Evolutionary conservation across 352 stramenopile species (phyloP).

Genomic region (Phytophthora tubulina): DNA sequence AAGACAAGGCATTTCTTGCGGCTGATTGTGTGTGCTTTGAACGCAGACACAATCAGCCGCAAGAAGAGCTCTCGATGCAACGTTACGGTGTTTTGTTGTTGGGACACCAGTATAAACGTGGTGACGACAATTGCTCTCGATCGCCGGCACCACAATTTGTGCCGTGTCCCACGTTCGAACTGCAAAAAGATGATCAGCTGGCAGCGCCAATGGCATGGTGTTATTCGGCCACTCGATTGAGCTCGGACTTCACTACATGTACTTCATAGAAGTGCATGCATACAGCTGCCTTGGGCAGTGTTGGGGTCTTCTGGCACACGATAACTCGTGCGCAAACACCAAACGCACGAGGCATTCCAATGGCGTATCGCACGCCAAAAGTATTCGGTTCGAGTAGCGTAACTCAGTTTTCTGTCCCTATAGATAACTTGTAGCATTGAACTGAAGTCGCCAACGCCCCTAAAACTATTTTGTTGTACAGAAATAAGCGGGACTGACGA

Average conservation of each 20-base stretch:
- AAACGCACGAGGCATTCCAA: conserved; percentile 14
- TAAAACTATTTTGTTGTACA: neutral
- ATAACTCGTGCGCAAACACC: neutral
- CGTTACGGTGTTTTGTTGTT: neutral
- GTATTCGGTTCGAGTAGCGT: conserved; percentile 2
- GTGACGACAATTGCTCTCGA: conserved; percentile 3
- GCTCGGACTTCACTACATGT: too few species aligned
- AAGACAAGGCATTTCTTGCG: too few species aligned
- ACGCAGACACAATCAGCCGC: too few species aligned
- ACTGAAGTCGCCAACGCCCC: neutral
- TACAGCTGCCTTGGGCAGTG: too few species aligned
- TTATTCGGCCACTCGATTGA: too few species aligned
- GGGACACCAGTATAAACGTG: neutral
- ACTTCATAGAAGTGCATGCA: too few species aligned
- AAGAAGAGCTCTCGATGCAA: neutral
- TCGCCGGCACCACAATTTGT: too few species aligned
- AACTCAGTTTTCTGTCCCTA: neutral
- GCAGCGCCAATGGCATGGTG: neutral
- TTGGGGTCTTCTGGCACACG: too few species aligned
- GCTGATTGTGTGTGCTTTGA: too few species aligned
- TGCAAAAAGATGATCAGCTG: conserved; percentile 10
- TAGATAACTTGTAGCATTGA: too few species aligned
- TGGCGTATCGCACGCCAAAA: conserved; percentile 5
- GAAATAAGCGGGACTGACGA: neutral
- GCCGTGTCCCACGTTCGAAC: conserved; percentile 10